Evolutionary conservation across 129 eudicot genomes (phyloP), one percentile per base, ranked within the genome.

Genomic region (Mikania micrantha): DNA sequence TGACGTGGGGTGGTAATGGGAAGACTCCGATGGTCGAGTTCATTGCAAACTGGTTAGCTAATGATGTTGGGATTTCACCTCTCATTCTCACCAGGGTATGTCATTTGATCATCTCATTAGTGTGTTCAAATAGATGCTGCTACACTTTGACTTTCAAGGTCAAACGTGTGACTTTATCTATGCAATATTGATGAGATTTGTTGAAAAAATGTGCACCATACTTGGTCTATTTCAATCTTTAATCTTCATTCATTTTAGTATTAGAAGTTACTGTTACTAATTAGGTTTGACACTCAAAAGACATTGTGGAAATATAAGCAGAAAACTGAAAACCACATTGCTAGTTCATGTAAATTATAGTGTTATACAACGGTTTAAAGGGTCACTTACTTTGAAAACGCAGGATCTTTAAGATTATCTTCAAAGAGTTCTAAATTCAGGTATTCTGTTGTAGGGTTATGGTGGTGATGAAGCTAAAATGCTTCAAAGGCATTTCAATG

Each of bases 1-100:
- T 92, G 79, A 85, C 95, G 39, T 92, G 98, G 96, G 98, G 98
- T 66, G 98, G 98, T 66, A 92, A 92, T 73, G 98, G 98, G 65
- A 92, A 92, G 88, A 91, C 97, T 27, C 97, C 96, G 11, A 91
- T 91, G 97, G 97, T 88, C 38, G 97, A 88, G 62, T 84, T 77
- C 45, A 60, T 91, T 12, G 83, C 96, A 0, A 76, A 60, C 65
- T 88, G 80, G 81, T 78, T 91, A 29, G 71, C 68, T 32, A 58
- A 76, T 75, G 75, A 76, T 73, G 70, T 84, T 32, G 80, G 87
- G 66, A 56, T 88, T 85, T 80, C 90, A n/a, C 96, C 97, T 58
- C 96, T 91, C 67, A 81, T 91, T 80, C 94, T 91, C 27, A 83
- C 94, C 9, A 81, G 96, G 90, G 96, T 88, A 83, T 21, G 62